Evolutionary conservation across 2,329 filamentous ascomycete genomes (phyloP), one percentile per base, ranked within the genome.

Genomic region (Colletotrichum sojae): DNA sequence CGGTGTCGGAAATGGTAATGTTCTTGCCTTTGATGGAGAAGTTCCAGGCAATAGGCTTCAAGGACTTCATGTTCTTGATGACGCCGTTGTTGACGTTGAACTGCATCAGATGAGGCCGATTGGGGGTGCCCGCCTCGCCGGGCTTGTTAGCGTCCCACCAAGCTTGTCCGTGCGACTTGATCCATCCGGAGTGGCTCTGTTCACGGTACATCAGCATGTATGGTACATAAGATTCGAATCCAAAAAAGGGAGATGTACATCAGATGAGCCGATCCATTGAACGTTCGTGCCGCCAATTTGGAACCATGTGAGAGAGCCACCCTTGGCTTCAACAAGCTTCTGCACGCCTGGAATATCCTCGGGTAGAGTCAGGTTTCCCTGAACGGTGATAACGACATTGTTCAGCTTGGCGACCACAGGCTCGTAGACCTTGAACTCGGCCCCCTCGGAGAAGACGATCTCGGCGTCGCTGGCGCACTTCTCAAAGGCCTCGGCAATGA

Each of bases 111-210:
- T 83, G 81, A 10, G 83, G 83, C 6, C 82, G 77, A 40, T 76
- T 77, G 15, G 74, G 72, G 13, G 80, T 75, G 10, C 82, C 82
- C 22, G 80, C 80, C 46, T 76, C 76, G 40, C 80, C 80, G 6
- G 74, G 70, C 2, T 78, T 77, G 69, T 83, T 84, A 6, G 78
- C 76, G 60, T 83, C 81, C 82, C 82, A 84, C 83, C 83, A 84
- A 1, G 76, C 75, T 71, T 84, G 82, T 25, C 82, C 82, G 58
- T 83, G 81, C 2, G 80, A 83, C 63, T 83, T 78, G 69, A 84
- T 83, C 81, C 82, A 84, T 61, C 82, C 81, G n/a, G 64, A 62
- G 2, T 67, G 60, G 63, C 66, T 70, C 72, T 73, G 36, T 51
- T n/a, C 16, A n/a, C 16, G n/a, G 3, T 22, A n/a, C 5, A 36